Conservation (phyloP, 148 eudicot species). For the Amaranthus cruentus region DNA sequence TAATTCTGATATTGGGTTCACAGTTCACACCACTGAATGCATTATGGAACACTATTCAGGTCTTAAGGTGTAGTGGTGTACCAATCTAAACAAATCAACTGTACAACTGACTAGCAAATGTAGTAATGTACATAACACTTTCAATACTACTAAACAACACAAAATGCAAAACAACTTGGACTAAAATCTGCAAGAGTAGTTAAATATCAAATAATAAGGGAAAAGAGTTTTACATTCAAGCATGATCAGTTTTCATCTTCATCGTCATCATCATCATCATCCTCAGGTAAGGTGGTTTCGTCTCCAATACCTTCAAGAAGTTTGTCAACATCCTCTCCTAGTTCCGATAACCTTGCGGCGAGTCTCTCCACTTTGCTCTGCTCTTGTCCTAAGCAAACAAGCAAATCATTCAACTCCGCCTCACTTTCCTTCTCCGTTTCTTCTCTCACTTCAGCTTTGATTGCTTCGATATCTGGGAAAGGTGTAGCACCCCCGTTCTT, state of each 20-base stretch:
- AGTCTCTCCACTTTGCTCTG: conserved; percentile 91
- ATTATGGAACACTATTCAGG: too few relatives aligned
- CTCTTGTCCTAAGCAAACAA: conserved; percentile 95
- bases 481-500: conserved; percentile 49
- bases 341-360: conserved; percentile 51
- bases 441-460: conserved; percentile 76
- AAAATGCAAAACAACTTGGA: background rate
- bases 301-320: conserved; percentile 90
- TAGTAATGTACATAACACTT: background rate
- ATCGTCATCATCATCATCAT: conserved; percentile 42
- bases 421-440: conserved; percentile 90
- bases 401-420: conserved; percentile 73
- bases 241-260: conserved; percentile 32
- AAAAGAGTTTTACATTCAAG: background rate
- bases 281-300: conserved; percentile 57
- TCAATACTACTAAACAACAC: background rate
- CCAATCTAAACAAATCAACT: conserved; percentile 8
- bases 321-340: conserved; percentile 82
- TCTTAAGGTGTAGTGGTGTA: background rate
- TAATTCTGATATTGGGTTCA: too few relatives aligned
- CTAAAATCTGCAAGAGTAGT: background rate
- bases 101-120: conserved; percentile 11
- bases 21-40: too few relatives aligned
- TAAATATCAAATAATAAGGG: background rate
- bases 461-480: conserved; percentile 54